A percentile compares a stretch with the other conserved stretches of the same genome.
Conservation (phyloP, 2,329 filamentous ascomycete species). For the Aspergillus terreus region DNA sequence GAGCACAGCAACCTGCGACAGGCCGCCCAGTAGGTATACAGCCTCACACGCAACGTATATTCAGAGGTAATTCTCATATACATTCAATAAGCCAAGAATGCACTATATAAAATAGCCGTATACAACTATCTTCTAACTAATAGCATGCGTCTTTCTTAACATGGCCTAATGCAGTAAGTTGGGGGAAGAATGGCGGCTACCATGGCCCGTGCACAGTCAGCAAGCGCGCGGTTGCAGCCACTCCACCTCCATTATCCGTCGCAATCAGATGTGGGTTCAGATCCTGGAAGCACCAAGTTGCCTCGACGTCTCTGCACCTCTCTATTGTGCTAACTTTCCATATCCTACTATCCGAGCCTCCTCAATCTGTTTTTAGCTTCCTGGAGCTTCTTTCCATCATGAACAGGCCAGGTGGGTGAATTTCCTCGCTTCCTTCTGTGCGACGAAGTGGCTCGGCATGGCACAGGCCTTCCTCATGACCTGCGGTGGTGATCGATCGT, state of each 20-base stretch:
- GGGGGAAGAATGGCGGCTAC: constrained; percentile 4
- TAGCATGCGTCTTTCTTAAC: too few species aligned
- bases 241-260: constrained; percentile 28
- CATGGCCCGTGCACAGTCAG: constrained; percentile 14
- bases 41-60: too few species aligned
- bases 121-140: too few species aligned
- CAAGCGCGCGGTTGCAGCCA: constrained; percentile 23
- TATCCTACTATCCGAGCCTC: neutral
- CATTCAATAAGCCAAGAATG: neutral
- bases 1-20: too few species aligned
- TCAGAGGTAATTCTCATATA: too few species aligned
- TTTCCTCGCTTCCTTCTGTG: constrained; percentile 22
- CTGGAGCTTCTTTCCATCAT: constrained; percentile 27
- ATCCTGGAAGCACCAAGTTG: constrained; percentile 14
- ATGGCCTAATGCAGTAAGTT: too few species aligned
- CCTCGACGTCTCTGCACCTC: constrained; percentile 9
- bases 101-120: neutral
- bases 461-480: neutral
- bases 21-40: too few species aligned
- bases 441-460: constrained; percentile 14
- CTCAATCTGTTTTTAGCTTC: neutral
- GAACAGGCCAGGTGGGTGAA: constrained; percentile 46
- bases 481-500: too few species aligned
- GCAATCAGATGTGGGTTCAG: constrained; percentile 18
- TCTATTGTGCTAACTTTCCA: neutral